Conservation (phyloP, 306 rosid genomes). For the Prunus mume region DNA sequence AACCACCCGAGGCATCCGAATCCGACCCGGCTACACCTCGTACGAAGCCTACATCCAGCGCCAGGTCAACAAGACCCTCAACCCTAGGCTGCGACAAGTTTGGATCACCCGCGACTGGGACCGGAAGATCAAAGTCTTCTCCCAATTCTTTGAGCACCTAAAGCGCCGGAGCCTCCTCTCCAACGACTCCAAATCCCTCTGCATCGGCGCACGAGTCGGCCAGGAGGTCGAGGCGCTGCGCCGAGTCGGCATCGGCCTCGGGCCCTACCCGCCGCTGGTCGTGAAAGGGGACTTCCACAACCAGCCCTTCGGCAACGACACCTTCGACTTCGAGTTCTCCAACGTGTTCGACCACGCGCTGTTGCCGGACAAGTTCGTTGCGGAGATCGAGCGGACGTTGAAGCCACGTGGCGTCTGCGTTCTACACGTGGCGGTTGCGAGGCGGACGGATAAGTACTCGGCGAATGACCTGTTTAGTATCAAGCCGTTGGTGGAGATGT, state of each 20-base stretch:
- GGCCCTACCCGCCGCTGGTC: slow-evolving; percentile 80
- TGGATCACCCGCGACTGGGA: slow-evolving; percentile 98
- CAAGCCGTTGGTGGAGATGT: slow-evolving; percentile 54
- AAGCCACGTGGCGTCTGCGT: slow-evolving; percentile 73
- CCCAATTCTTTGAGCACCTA: slow-evolving; percentile 48
- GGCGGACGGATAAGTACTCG: slow-evolving; percentile 76
- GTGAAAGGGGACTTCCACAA: slow-evolving; percentile 74
- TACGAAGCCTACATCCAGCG: slow-evolving; percentile 70
- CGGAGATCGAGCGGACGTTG: slow-evolving; percentile 87
- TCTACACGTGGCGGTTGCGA: slow-evolving; percentile 61
- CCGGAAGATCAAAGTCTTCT: slow-evolving; percentile 67
- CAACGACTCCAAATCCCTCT: slow-evolving; percentile 52
- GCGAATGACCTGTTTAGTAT: slow-evolving; percentile 82
- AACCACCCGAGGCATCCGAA: slow-evolving; percentile 33
- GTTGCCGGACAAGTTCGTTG: slow-evolving; percentile 63
- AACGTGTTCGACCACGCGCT: slow-evolving; percentile 97
- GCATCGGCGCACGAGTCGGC: slow-evolving; percentile 84
- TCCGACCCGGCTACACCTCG: slow-evolving; percentile 87
- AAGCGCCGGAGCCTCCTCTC: slow-evolving; percentile 33
- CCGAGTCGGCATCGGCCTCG: slow-evolving; percentile 79
- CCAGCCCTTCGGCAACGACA: slow-evolving; percentile 60
- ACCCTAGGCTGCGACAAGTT: slow-evolving; percentile 69
- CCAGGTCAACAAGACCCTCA: slow-evolving; percentile 86
- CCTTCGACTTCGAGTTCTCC: slow-evolving; percentile 83
- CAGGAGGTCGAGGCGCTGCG: slow-evolving; percentile 85